Conservation (phyloP, 371 early-diverging fungal species). For the Mortierella sp. region DNA sequence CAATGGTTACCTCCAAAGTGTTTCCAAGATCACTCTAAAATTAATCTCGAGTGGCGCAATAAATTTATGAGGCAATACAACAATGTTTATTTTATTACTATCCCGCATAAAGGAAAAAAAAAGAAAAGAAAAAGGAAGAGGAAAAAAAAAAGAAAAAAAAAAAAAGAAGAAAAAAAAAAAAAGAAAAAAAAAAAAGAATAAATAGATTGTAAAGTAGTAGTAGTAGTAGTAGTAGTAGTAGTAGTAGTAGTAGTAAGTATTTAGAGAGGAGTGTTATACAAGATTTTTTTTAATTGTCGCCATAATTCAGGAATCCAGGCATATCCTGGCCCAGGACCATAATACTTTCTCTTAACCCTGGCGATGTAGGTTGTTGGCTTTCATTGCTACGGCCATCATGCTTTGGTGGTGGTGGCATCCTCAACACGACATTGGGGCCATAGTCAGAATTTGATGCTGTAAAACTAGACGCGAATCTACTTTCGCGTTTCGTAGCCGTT, state of each 20-base stretch:
- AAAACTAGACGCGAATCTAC: not conserved
- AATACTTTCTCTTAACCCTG: conserved; percentile 25
- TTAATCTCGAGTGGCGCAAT: too few species aligned
- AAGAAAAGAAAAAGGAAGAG: not conserved
- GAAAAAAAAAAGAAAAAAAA: not conserved
- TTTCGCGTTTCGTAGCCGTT: not conserved
- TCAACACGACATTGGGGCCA: not conserved
- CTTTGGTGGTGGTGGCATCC: not conserved
- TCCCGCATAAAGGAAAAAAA: not conserved
- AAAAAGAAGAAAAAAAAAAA: not conserved
- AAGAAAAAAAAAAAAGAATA: not conserved
- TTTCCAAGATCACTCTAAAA: too few species aligned
- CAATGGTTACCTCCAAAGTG: too few species aligned
- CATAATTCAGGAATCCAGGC: conserved; percentile 31
- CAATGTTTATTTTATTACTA: too few species aligned
- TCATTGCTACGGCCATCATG: not conserved
- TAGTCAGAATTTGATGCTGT: not conserved
- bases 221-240: not conserved
- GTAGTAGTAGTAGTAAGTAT: too few species aligned
- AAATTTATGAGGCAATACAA: too few species aligned
- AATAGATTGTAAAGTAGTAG: not conserved
- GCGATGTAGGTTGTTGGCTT: not conserved
- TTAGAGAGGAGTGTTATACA: too few species aligned
- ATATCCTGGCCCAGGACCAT: conserved; percentile 30
- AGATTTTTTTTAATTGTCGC: conserved; percentile 11